A percentile compares a stretch with the other conserved stretches of the same genome.
phyloP scores from a whole-genome alignment of 129 eudicot genomes.

The Pulicaria dysenterica region DNA sequence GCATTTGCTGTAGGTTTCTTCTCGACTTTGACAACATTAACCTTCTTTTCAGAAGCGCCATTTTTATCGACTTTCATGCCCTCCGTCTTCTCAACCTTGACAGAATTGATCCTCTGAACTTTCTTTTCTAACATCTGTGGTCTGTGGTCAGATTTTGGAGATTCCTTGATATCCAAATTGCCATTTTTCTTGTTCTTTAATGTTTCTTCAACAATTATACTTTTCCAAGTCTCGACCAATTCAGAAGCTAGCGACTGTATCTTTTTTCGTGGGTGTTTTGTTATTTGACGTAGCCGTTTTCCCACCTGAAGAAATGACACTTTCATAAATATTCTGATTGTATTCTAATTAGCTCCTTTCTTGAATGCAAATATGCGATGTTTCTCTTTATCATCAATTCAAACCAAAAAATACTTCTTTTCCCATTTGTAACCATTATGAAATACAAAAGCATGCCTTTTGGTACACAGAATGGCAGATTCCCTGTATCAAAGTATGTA shows the following conservation, averaged over 20 bases:
- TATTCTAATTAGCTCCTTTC: not conserved
- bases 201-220: conserved; percentile 70
- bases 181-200: conserved; percentile 55
- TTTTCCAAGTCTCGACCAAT: conserved; percentile 76
- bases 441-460: no score
- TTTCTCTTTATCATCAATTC: not conserved
- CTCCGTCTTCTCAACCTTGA: conserved; percentile 45
- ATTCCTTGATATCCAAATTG: conserved; percentile 31
- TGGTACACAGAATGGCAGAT: no score
- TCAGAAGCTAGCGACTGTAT: conserved; percentile 67
- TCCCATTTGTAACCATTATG: no score
- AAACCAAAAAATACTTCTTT: no score
- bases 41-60: conserved; percentile 36
- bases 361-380: not conserved
- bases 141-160: conserved; percentile 38
- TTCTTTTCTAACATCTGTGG: conserved; percentile 29
- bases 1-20: conserved; percentile 19
- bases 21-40: conserved; percentile 41
- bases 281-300: conserved; percentile 70
- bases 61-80: conserved; percentile 40
- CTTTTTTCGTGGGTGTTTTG: conserved; percentile 78
- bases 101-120: conserved; percentile 30
- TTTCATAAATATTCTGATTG: not conserved
- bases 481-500: no score
- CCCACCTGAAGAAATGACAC: conserved; percentile 58